Percentiles rank a stretch among this genome's conserved stretches.
phyloP scores from a whole-genome alignment of 306 rosid species.

The Glycine soja region DNA sequence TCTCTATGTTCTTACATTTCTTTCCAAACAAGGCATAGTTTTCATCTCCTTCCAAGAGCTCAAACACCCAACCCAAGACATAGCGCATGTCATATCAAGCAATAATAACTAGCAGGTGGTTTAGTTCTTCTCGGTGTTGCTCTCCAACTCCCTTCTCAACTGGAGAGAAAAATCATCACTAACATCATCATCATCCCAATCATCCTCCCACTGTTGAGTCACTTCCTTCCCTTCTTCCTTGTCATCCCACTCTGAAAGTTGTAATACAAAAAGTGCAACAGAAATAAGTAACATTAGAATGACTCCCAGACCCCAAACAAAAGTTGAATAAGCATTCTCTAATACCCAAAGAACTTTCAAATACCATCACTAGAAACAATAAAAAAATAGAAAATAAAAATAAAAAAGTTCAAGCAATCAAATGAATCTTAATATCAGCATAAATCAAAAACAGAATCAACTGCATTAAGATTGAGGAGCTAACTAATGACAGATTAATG shows the following conservation, averaged over 20 bases:
- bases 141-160: slow-evolving; percentile 84
- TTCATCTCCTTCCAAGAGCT: slow-evolving; percentile 35
- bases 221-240: slow-evolving; percentile 84
- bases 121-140: slow-evolving; percentile 60
- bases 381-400: neutral
- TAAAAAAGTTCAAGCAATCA: neutral
- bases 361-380: neutral
- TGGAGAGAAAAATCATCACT: slow-evolving; percentile 94
- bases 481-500: neutral
- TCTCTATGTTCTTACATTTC: slow-evolving; percentile 20
- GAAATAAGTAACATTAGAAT: slow-evolving; percentile 35
- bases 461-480: slow-evolving; percentile 8
- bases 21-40: slow-evolving; percentile 32
- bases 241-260: slow-evolving; percentile 74
- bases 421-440: neutral
- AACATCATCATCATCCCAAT: slow-evolving; percentile 96
- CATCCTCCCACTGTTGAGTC: slow-evolving; percentile 96
- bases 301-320: neutral
- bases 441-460: slow-evolving; percentile 23
- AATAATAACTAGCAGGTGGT: slow-evolving; percentile 18
- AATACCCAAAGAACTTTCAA: neutral
- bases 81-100: slow-evolving; percentile 32
- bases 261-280: slow-evolving; percentile 28
- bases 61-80: slow-evolving; percentile 31
- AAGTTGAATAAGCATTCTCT: neutral